Evolutionary conservation across 2,329 filamentous ascomycete genomes (phyloP).

Genomic region (Tetracladium maxilliforme): DNA sequence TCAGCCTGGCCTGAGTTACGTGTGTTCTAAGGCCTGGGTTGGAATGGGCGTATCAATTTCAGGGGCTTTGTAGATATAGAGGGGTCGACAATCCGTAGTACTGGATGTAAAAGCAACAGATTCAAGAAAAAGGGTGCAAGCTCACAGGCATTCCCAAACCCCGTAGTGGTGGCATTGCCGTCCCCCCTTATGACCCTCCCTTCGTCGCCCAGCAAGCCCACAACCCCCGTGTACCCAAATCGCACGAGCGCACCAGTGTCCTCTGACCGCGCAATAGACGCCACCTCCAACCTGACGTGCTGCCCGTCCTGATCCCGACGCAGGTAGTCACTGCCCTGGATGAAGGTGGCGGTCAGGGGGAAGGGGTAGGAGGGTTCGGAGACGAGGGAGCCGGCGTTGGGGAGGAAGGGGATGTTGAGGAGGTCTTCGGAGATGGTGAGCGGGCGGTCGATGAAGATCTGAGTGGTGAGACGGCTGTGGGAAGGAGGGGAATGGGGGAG

Average conservation of each 20-base stretch:
- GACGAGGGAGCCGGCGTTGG: constrained; percentile 14
- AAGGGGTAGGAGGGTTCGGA: constrained; percentile 20
- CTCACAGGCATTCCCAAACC: constrained; percentile 23
- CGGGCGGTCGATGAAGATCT: constrained; percentile 19
- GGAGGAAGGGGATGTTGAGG: constrained; percentile 9
- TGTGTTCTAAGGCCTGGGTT: too few species aligned
- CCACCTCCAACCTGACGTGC: constrained; percentile 21
- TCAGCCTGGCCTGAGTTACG: neutral
- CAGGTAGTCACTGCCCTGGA: constrained; percentile 23
- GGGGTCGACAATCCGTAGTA: too few species aligned
- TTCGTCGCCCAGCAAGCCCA: constrained; percentile 17
- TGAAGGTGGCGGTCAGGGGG: constrained; percentile 18
- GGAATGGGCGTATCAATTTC: neutral
- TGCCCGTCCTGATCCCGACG: constrained; percentile 20
- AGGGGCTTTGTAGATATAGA: too few species aligned
- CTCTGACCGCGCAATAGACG: constrained; percentile 19
- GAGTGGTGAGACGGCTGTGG: constrained; percentile 6
- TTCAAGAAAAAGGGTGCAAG: too few species aligned
- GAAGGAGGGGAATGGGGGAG: constrained; percentile 1
- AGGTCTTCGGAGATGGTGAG: constrained; percentile 7
- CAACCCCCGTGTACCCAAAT: constrained; percentile 22
- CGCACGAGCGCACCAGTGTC: constrained; percentile 17
- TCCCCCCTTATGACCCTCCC: constrained; percentile 17
- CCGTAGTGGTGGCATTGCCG: constrained; percentile 19
- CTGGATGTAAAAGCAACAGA: too few species aligned